Base-by-base conservation (phyloP, 2,329 filamentous ascomycete genomes). In the Aspergillus tanneri region DNA sequence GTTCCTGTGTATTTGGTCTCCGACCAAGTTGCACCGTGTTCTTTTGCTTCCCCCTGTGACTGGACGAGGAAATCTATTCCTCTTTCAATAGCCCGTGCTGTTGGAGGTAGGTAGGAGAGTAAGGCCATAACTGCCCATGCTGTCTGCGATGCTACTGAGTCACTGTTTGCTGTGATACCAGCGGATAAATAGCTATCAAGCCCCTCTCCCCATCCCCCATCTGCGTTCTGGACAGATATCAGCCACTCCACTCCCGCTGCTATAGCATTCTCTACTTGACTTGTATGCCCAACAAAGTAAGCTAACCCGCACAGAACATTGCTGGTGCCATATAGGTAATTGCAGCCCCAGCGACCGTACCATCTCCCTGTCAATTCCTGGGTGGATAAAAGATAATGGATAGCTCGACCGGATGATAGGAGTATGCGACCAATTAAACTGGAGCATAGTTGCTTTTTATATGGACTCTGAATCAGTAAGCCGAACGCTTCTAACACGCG, bases 281-380 rank as follows among this genome's bases (percentile, higher is more conserved):
- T 4, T 6, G 49, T 14, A 18, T 52, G 42, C 2, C 47, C 10
- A 1, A 5, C 5, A 12, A 61, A 63, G 35, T 63, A 56, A 0
- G 49, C 46, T 5, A 70, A 43, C 0, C 63, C 68, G 38, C 61
- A 64, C 2, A 71, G 54, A 0, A 54, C 61, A 49, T 63, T 56
- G 41, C 61, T 60, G 2, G 67, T 70, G 1, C 67, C 67, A 36
- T 66, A 67, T 5, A 69, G 46, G 43, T 70, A 71, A 45, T 70
- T 71, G 24, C 46, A 43, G 0, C 60, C 64, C 67, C 67, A 70
- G 10, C 68, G 60, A 3, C 66, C 65, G 25, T 43, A 66, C 66
- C 67, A 71, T 2, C 45, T 40, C 4, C 67, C 67, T 2, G 22
- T 53, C 1, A 49, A 3, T 28, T 68, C 62, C 43, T 68, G 66